Base-by-base conservation (phyloP, 2,329 filamentous ascomycete species). In the Lecanoromycetidae sp. region DNA sequence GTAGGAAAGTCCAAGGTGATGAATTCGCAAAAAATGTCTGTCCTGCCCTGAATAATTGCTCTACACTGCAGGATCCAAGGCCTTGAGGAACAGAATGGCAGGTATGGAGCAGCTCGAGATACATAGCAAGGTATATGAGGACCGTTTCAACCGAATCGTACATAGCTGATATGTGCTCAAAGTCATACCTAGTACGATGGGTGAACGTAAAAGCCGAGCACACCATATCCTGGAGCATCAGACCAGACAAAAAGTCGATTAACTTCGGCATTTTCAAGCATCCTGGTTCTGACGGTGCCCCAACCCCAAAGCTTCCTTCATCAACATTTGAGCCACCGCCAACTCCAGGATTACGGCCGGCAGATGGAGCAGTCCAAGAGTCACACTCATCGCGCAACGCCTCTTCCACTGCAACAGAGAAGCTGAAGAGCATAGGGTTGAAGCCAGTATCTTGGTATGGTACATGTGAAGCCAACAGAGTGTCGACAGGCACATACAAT, bases 131-230 rank as follows among this genome's bases (percentile, higher is more conserved):
- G 90, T 91, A 75, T 57, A 71, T 60, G n/a, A 2, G 13, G 10
- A 9, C 2, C 17, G 22, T 9, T 10, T 10, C 26, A 12, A 45
- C 35, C 26, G 22, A 19, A 36, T 26, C 35, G 46, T 20, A 35
- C 17, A 12, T 33, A 30, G 53, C 54, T 59, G 51, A 57, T 44
- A 55, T 29, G 38, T 52, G 39, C 43, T 22, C 52, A 47, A 57
- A 96, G 91, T 94, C 87, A 54, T 98, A 98, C 68, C 87, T 98
- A 57, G 86, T 98, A 48, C 87, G 91, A 61, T 98, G 91, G 90
- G 85, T 95, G 57, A 83, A 87, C 62, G 90, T 95, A 57, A 81
- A 87, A 47, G 81, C 87, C 54, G 84, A 84, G 45, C 82, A 94
- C 64, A 94, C 88, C 42, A 87, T 98, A 58, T 94, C 88, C 13